A percentile compares a stretch with the other conserved stretches of the same genome.
Conservation (phyloP, 108 stramenopile genomes). For the Cylindrotheca fusiformis region DNA sequence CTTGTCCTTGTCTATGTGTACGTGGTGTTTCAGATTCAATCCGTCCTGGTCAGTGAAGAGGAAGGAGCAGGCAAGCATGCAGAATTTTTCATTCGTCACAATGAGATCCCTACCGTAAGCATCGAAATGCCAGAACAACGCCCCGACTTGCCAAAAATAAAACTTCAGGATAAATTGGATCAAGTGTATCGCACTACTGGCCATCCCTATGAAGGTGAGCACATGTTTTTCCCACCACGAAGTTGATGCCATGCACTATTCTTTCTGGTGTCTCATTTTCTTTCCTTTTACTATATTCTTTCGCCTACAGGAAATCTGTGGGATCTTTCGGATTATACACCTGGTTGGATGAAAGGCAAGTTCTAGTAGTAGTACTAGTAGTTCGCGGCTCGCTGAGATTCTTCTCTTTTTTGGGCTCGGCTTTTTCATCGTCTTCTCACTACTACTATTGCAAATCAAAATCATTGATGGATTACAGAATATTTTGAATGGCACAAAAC, state of each 20-base stretch:
- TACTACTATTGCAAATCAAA: neutral
- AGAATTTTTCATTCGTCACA: too few relatives aligned
- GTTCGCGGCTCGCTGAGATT: neutral
- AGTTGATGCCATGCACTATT: too few relatives aligned
- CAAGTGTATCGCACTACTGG: conserved; percentile 2
- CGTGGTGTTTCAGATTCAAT: too few relatives aligned
- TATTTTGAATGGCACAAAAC: conserved; percentile 42
- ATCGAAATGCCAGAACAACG: too few relatives aligned
- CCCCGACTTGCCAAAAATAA: neutral
- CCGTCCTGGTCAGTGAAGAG: too few relatives aligned
- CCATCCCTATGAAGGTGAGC: conserved; percentile 2
- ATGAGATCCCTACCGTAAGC: too few relatives aligned
- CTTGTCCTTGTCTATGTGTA: too few relatives aligned
- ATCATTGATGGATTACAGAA: conserved; percentile 12
- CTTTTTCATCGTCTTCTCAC: neutral
- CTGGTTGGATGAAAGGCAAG: conserved; percentile 48
- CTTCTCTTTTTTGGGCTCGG: conserved; percentile 1
- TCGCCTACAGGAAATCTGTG: conserved; percentile 4
- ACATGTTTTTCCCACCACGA: too few relatives aligned
- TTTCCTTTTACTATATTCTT: too few relatives aligned
- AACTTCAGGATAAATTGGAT: conserved; percentile 15
- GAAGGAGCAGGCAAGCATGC: too few relatives aligned
- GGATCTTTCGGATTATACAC: conserved; percentile 31
- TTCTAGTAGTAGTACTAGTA: neutral
- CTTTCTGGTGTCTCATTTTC: too few relatives aligned